Percentiles rank a stretch among this genome's conserved stretches.
phyloP scores from a whole-genome alignment of 192 early-diverging fungal genomes.

The Coemansia asiatica region DNA sequence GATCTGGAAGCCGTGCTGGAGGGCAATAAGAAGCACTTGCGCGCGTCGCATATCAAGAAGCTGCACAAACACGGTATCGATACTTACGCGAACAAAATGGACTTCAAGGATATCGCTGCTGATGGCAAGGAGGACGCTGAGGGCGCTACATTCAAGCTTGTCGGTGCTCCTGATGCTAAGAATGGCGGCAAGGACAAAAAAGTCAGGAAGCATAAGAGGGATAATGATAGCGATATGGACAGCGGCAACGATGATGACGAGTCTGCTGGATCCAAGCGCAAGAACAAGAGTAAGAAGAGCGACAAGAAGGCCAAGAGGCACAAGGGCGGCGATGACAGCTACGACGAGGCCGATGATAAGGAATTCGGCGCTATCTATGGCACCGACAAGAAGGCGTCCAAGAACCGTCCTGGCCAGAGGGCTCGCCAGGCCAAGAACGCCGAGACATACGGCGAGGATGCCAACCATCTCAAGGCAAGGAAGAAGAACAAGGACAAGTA shows the following conservation, averaged over 20 bases:
- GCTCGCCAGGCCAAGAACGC: slow-evolving; percentile 54
- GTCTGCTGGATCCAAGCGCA: slow-evolving; percentile 13
- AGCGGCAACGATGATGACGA: slow-evolving; percentile 13
- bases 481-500: slow-evolving; percentile 57
- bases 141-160: too few relatives aligned
- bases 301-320: slow-evolving; percentile 26
- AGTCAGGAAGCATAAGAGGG: too few relatives aligned
- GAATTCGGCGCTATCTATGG: slow-evolving; percentile 60
- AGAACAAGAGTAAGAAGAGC: slow-evolving; percentile 15
- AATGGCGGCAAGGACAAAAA: slow-evolving; percentile 26
- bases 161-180: too few relatives aligned
- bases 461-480: slow-evolving; percentile 59
- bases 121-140: background rate
- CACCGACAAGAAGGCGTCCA: slow-evolving; percentile 20
- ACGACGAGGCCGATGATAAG: slow-evolving; percentile 40
- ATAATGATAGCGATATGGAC: too few relatives aligned
- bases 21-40: background rate
- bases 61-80: too few relatives aligned
- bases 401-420: slow-evolving; percentile 62
- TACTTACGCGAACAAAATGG: background rate
- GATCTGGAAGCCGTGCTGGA: background rate
- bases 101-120: slow-evolving; percentile 8
- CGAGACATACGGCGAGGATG: slow-evolving; percentile 57
- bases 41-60: background rate
- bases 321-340: slow-evolving; percentile 20